A percentile compares a stretch with the other conserved stretches of the same genome.
phyloP scores from a whole-genome alignment of 257 asterid species.

The Linderniella brevidens region DNA sequence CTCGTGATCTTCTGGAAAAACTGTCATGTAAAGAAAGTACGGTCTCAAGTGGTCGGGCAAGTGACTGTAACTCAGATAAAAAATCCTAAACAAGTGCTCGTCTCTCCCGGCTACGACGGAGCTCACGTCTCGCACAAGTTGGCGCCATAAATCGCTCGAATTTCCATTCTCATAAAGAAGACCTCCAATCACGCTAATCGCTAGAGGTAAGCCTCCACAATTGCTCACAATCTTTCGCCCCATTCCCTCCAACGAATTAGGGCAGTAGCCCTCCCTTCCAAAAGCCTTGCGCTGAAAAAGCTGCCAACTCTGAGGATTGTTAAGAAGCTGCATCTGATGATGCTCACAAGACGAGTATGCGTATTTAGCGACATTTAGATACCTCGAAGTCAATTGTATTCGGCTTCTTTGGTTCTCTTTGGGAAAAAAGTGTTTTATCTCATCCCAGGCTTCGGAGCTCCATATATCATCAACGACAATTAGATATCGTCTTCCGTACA shows the following conservation, averaged over 20 bases:
- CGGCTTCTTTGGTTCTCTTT: neutral
- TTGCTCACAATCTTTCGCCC: neutral
- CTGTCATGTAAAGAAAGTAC: constrained; percentile 7
- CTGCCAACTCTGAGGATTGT: neutral
- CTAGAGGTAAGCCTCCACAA: neutral
- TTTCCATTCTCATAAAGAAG: neutral
- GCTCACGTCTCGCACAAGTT: neutral
- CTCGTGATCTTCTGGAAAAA: constrained; percentile 5
- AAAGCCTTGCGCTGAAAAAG: neutral
- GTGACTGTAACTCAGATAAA: constrained; percentile 6
- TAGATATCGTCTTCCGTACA: neutral
- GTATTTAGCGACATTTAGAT: neutral
- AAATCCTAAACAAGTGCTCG: neutral
- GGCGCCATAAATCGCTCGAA: neutral
- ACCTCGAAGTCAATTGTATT: neutral
- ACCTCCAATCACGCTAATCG: neutral
- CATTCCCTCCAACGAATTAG: neutral
- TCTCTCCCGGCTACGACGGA: neutral
- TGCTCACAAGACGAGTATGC: neutral
- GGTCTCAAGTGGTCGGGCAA: constrained; percentile 5
- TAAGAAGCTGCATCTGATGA: constrained; percentile 1
- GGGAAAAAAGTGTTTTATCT: neutral
- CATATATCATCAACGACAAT: neutral
- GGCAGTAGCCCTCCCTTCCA: neutral
- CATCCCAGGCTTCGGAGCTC: neutral